Percentiles rank a stretch among this genome's conserved stretches.
phyloP scores from a whole-genome alignment of 1,284 basidiomycete genomes.

The Heterobasidion parviporum region DNA sequence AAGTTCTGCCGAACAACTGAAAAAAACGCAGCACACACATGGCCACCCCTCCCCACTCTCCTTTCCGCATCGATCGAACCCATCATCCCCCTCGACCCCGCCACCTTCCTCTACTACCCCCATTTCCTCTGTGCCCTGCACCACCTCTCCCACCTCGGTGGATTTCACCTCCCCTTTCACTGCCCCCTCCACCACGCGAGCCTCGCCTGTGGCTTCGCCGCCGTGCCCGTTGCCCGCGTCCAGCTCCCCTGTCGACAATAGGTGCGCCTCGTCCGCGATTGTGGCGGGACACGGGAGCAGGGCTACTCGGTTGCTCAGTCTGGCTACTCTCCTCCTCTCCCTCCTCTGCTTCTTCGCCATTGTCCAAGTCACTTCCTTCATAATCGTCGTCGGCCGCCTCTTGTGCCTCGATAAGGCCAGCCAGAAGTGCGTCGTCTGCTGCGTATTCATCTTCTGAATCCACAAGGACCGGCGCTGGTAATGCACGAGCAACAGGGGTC shows the following conservation, averaged over 20 bases:
- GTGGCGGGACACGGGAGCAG: not conserved
- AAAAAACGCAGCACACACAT: not conserved
- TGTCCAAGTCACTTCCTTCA: not conserved
- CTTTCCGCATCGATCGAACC: not conserved
- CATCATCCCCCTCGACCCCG: not conserved
- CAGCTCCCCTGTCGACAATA: too few species aligned
- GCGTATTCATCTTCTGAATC: not conserved
- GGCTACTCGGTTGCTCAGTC: not conserved
- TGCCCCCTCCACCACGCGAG: slow-evolving; percentile 1
- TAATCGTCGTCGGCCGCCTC: slow-evolving; percentile 2
- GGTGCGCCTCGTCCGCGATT: too few species aligned
- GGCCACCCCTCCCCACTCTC: too few species aligned
- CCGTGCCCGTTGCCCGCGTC: not conserved
- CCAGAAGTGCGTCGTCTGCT: not conserved
- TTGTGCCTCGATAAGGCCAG: not conserved
- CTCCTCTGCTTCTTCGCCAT: not conserved
- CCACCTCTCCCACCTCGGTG: slow-evolving; percentile 3
- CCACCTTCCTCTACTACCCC: not conserved
- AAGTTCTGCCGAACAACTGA: too few species aligned
- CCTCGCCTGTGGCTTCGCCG: not conserved
- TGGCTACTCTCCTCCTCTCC: not conserved
- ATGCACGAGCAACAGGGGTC: not conserved
- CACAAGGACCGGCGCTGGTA: not conserved
- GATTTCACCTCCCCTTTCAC: not conserved
- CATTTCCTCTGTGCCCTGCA: not conserved